These are phyloP conservation scores for Lentinula boryana DNA, from an alignment of 768 basidiomycete species.

Conservation along the genomic window DNA sequence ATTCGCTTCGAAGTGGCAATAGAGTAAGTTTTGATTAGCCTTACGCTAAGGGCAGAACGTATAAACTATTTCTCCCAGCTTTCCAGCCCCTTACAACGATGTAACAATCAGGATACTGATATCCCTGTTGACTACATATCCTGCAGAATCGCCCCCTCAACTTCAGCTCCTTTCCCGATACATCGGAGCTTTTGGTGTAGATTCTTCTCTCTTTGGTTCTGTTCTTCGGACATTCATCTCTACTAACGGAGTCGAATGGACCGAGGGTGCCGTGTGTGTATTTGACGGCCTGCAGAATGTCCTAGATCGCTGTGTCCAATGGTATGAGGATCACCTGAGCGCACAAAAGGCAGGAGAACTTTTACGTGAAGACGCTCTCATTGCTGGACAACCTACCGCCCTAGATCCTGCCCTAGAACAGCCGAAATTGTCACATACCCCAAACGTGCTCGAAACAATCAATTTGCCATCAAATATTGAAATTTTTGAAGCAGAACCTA, in stretches of 20 bases:
- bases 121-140: conserved; percentile 53
- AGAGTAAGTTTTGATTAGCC: conserved; percentile 41
- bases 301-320: conserved; percentile 55
- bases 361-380: conserved; percentile 41
- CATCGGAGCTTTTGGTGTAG: conserved; percentile 73
- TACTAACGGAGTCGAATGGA: conserved; percentile 70
- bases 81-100: conserved; percentile 47
- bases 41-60: not conserved
- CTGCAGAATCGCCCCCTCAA: conserved; percentile 64
- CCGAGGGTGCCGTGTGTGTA: conserved; percentile 67
- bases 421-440: not conserved
- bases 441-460: conserved; percentile 6
- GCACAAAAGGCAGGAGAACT: conserved; percentile 50
- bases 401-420: conserved; percentile 14
- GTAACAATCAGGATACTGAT: conserved; percentile 50
- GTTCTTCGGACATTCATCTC: conserved; percentile 81
- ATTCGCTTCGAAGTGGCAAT: conserved; percentile 63
- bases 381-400: not conserved
- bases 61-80: conserved; percentile 25
- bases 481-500: conserved; percentile 70
- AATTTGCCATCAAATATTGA: conserved; percentile 55
- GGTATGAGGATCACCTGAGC: conserved; percentile 68
- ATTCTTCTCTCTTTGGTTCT: conserved; percentile 67
- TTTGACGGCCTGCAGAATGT: conserved; percentile 84
- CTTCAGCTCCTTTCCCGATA: conserved; percentile 83